Evolutionary conservation across 371 early-diverging fungal genomes (phyloP).

Genomic region (Choanephora cucurbitarum): DNA sequence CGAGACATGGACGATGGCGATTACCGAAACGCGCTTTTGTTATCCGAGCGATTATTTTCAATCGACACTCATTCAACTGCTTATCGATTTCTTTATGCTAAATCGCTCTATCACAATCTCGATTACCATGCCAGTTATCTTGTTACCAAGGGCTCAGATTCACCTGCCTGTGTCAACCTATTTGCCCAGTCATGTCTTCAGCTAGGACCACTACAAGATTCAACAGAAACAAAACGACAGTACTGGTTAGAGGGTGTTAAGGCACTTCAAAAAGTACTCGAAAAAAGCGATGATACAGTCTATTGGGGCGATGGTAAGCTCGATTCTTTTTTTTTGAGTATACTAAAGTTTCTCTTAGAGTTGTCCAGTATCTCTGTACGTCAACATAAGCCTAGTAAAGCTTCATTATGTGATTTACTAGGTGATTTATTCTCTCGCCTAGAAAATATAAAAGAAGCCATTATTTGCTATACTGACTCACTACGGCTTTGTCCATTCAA

Average conservation of each 20-base stretch:
- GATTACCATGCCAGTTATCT: constrained; percentile 42
- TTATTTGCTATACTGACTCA: constrained; percentile 21
- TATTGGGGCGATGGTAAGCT: constrained; percentile 52
- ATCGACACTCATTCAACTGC: constrained; percentile 40
- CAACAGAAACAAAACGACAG: constrained; percentile 32
- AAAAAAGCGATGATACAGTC: constrained; percentile 1
- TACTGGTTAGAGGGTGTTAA: constrained; percentile 53
- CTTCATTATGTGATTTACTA: constrained; percentile 31
- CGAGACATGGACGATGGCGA: constrained; percentile 51
- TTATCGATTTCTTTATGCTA: constrained; percentile 45
- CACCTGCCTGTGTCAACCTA: constrained; percentile 38
- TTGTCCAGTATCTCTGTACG: constrained; percentile 30
- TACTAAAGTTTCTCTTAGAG: constrained; percentile 29
- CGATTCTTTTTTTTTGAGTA: neutral
- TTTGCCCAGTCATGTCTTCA: constrained; percentile 50
- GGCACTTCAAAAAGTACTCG: constrained; percentile 33
- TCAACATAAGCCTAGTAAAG: constrained; percentile 34
- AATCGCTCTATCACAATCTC: constrained; percentile 33
- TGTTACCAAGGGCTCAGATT: constrained; percentile 24
- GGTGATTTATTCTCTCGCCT: constrained; percentile 44
- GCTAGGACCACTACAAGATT: constrained; percentile 47
- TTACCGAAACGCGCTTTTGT: constrained; percentile 40
- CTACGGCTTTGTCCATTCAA: constrained; percentile 37
- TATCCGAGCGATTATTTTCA: constrained; percentile 52
- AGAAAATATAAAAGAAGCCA: constrained; percentile 36